Evolutionary conservation across 208 protist species (phyloP).

Genomic region (Leishmania tarentolae): DNA sequence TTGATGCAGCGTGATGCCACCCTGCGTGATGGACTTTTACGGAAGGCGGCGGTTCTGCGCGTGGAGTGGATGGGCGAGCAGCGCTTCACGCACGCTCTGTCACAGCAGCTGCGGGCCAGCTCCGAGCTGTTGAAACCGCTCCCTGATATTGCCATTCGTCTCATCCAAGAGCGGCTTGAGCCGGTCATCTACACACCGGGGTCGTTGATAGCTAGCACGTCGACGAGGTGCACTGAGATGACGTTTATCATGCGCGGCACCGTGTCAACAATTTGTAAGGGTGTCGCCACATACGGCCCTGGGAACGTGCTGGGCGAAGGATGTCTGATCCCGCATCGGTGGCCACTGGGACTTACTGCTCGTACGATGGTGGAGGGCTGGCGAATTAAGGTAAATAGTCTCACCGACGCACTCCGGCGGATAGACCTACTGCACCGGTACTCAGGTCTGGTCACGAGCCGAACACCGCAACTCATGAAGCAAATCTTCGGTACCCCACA

Average conservation of each 20-base stretch:
- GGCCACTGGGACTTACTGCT: slow-evolving; percentile 74
- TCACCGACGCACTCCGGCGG: slow-evolving; percentile 65
- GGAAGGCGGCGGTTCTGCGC: slow-evolving; percentile 82
- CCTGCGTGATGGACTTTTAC: slow-evolving; percentile 55
- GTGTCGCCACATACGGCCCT: slow-evolving; percentile 68
- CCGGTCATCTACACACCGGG: slow-evolving; percentile 80
- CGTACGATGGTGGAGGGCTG: slow-evolving; percentile 90
- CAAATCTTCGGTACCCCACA: slow-evolving; percentile 62
- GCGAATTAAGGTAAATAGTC: slow-evolving; percentile 57
- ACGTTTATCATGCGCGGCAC: slow-evolving; percentile 77
- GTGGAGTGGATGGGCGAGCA: slow-evolving; percentile 87
- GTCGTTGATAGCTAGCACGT: slow-evolving; percentile 73
- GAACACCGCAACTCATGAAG: slow-evolving; percentile 63
- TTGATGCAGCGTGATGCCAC: slow-evolving; percentile 73
- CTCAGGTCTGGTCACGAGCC: slow-evolving; percentile 70
- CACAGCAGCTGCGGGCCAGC: slow-evolving; percentile 61
- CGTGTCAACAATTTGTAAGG: slow-evolving; percentile 60
- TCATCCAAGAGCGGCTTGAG: slow-evolving; percentile 85
- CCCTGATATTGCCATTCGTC: slow-evolving; percentile 64
- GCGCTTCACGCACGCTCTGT: slow-evolving; percentile 65
- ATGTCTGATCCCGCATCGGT: slow-evolving; percentile 82
- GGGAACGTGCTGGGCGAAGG: slow-evolving; percentile 81
- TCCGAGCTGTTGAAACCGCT: slow-evolving; percentile 67
- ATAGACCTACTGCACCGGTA: slow-evolving; percentile 67
- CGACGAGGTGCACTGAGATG: slow-evolving; percentile 65